Percentiles rank a stretch among this genome's conserved stretches.
Evolutionary conservation across 169 alveolate species (phyloP).

Genomic region (Cryptosporidium tyzzeri): DNA sequence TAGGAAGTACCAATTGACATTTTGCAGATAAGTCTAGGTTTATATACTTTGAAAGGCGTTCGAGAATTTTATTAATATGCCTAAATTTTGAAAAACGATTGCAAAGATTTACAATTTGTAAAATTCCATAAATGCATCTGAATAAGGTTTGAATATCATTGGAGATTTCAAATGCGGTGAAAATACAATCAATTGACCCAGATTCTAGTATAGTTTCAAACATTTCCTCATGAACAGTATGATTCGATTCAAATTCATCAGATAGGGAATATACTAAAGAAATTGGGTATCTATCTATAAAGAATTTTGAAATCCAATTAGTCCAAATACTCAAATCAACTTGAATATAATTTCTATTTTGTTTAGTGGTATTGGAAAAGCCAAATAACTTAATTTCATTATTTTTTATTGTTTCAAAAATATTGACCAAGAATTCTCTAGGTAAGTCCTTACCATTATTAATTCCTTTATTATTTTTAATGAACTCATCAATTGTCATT

Average conservation of each 20-base stretch:
- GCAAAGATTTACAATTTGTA: slow-evolving; percentile 21
- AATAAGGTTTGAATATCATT: slow-evolving; percentile 29
- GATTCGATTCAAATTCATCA: not conserved
- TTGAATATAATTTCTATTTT: not conserved
- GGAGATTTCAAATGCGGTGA: slow-evolving; percentile 25
- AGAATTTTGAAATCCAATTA: slow-evolving; percentile 28
- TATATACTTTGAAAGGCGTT: slow-evolving; percentile 21
- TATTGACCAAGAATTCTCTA: slow-evolving; percentile 80
- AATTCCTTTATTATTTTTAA: slow-evolving; percentile 90
- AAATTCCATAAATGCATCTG: slow-evolving; percentile 51
- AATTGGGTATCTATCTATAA: slow-evolving; percentile 4
- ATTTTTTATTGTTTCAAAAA: slow-evolving; percentile 83
- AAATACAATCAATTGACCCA: slow-evolving; percentile 31
- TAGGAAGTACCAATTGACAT: slow-evolving; percentile 41
- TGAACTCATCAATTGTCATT: slow-evolving; percentile 88
- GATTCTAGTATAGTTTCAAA: slow-evolving; percentile 5
- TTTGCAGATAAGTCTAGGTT: slow-evolving; percentile 46
- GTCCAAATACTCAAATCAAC: slow-evolving; percentile 15
- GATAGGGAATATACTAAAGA: not conserved
- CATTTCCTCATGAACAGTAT: slow-evolving; percentile 20
- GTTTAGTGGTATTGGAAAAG: not conserved
- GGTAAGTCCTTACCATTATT: slow-evolving; percentile 89
- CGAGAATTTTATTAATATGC: slow-evolving; percentile 16
- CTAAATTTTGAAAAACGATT: slow-evolving; percentile 14
- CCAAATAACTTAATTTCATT: slow-evolving; percentile 66